Percentiles rank a stretch among this genome's conserved stretches.
Evolutionary conservation across 2,329 filamentous ascomycete species (phyloP).

Genomic region (Arthrobotrys pseudoclavata): DNA sequence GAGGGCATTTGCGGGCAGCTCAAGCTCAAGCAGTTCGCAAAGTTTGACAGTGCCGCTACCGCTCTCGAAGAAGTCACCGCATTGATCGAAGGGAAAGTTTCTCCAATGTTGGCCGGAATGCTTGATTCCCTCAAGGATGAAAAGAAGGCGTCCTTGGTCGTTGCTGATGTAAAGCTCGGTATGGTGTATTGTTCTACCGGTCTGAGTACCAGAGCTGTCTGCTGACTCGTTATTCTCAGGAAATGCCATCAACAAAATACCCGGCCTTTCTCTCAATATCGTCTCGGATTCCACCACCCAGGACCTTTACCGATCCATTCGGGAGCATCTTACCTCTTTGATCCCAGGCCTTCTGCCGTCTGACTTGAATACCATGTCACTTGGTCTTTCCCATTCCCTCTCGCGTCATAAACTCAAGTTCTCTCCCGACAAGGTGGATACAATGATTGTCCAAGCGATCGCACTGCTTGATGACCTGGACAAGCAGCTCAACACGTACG

Average conservation of each 20-base stretch:
- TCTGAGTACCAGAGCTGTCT: not conserved
- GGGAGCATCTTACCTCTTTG: conserved; percentile 87
- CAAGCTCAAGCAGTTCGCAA: conserved; percentile 96
- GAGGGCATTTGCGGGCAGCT: conserved; percentile 88
- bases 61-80: conserved; percentile 91
- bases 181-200: conserved; percentile 54
- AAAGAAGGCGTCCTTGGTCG: conserved; percentile 94
- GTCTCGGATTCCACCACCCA: conserved; percentile 84
- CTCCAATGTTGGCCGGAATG: conserved; percentile 83
- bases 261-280: conserved; percentile 79
- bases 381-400: conserved; percentile 96
- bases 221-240: conserved; percentile 66
- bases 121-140: conserved; percentile 94
- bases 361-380: conserved; percentile 91
- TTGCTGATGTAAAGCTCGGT: conserved; percentile 91
- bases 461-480: conserved; percentile 93
- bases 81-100: conserved; percentile 93
- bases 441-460: conserved; percentile 99
- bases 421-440: conserved; percentile 97
- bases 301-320: conserved; percentile 94
- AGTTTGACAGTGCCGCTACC: conserved; percentile 92
- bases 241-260: conserved; percentile 91
- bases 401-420: conserved; percentile 99
- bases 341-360: conserved; percentile 88
- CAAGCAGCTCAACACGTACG: conserved; percentile 98